phyloP scores from a whole-genome alignment of 2,329 filamentous ascomycete species.

The Leptodontidium sp. region DNA sequence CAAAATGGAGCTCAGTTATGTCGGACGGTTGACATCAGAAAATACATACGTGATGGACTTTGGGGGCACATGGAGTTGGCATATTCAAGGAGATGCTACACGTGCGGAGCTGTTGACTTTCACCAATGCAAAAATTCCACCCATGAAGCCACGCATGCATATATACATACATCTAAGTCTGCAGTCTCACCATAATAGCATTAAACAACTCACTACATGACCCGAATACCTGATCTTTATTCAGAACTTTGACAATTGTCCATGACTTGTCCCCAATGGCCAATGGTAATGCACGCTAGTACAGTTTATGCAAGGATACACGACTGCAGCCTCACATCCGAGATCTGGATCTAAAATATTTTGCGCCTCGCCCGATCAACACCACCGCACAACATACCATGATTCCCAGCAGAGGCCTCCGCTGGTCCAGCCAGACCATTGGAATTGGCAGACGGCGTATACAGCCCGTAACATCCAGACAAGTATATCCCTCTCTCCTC shows the following conservation, averaged over 20 bases:
- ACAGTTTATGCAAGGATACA: conserved; percentile 23
- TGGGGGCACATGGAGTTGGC: not conserved
- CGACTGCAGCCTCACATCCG: conserved; percentile 14
- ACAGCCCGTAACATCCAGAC: conserved; percentile 49
- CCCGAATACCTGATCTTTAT: too few relatives aligned
- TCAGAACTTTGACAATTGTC: not conserved
- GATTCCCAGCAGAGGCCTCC: conserved; percentile 63
- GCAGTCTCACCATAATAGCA: too few relatives aligned
- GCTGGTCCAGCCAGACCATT: conserved; percentile 55
- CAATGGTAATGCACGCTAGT: conserved; percentile 20
- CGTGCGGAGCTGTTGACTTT: too few relatives aligned
- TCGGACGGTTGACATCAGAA: not conserved
- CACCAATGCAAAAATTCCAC: too few relatives aligned
- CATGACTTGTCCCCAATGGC: not conserved
- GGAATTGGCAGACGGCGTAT: conserved; percentile 47
- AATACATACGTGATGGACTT: not conserved
- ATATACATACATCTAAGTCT: too few relatives aligned
- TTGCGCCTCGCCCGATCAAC: conserved; percentile 34
- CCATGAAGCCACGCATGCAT: too few relatives aligned
- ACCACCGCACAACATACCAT: conserved; percentile 49
- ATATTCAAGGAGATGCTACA: not conserved
- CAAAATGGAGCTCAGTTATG: not conserved
- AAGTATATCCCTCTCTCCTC: conserved; percentile 35
- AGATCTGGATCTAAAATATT: conserved; percentile 41
- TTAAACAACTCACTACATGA: too few relatives aligned